Percentiles rank a stretch among this genome's conserved stretches.
These are phyloP conservation scores for Cymbopogon flexuosus DNA, from an alignment of 202 grass and related monocot genomes.

Conservation along the genomic window DNA sequence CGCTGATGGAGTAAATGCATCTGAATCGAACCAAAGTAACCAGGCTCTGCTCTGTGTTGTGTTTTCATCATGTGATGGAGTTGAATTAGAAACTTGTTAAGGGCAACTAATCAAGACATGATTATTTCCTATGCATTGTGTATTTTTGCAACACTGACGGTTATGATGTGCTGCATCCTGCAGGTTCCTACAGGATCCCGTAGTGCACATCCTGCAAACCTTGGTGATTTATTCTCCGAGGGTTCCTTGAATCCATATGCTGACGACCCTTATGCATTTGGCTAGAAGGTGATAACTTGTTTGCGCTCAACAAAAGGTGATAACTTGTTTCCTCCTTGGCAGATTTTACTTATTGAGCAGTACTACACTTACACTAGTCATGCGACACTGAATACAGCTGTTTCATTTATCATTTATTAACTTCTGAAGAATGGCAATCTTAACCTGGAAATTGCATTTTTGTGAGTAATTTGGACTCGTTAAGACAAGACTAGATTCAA, in stretches of 20 bases:
- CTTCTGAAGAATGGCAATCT: slow-evolving; percentile 15
- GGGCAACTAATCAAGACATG: neutral
- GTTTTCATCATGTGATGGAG: slow-evolving; percentile 8
- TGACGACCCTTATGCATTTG: slow-evolving; percentile 94
- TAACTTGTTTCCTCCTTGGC: neutral
- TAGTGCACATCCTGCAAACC: slow-evolving; percentile 47
- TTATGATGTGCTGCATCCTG: slow-evolving; percentile 13
- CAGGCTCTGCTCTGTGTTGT: slow-evolving; percentile 14
- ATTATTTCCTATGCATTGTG: neutral
- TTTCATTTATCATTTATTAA: neutral
- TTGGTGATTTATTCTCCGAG: slow-evolving; percentile 90
- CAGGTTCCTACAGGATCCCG: slow-evolving; percentile 57
- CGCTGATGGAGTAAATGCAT: neutral
- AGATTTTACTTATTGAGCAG: neutral
- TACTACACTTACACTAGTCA: neutral
- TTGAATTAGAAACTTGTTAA: slow-evolving; percentile 5
- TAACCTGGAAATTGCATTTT: slow-evolving; percentile 29
- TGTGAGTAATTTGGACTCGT: neutral
- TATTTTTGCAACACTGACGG: slow-evolving; percentile 16
- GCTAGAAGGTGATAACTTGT: slow-evolving; percentile 51
- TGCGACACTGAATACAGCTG: neutral
- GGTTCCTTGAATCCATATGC: slow-evolving; percentile 93
- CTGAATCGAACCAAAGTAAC: neutral
- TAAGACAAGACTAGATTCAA: slow-evolving; percentile 7
- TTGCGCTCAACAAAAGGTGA: slow-evolving; percentile 27